phyloP scores from a whole-genome alignment of 192 early-diverging fungal genomes.

The Chytriomyces sp. region DNA sequence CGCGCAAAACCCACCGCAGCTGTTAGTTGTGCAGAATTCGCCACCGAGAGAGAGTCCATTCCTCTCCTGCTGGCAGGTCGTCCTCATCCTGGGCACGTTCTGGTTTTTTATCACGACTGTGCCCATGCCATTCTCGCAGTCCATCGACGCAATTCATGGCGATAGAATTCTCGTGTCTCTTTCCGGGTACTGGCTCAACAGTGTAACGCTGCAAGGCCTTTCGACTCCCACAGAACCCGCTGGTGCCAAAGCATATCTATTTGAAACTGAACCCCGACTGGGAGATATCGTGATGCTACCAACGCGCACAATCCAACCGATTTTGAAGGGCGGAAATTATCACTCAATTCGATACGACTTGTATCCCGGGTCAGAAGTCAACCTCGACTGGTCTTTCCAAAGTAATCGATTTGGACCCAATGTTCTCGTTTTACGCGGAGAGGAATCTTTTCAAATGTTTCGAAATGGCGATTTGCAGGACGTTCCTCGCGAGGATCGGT shows the following conservation, averaged over 20 bases:
- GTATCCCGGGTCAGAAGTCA: constrained; percentile 1
- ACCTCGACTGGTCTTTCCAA: constrained; percentile 5
- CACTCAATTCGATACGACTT: constrained; percentile 24
- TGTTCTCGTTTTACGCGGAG: constrained; percentile 7
- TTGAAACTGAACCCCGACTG: constrained; percentile 9
- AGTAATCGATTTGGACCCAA: constrained; percentile 6
- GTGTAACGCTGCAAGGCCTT: not conserved
- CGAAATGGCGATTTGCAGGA: constrained; percentile 20
- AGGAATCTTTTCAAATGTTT: constrained; percentile 5
- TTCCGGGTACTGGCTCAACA: not conserved
- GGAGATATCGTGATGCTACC: not conserved
- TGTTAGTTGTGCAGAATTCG: not conserved
- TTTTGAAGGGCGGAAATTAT: not conserved
- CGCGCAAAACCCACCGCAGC: not conserved
- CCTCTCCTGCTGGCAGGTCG: constrained; percentile 5
- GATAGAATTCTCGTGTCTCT: constrained; percentile 2
- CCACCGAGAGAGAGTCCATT: not conserved
- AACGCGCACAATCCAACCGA: not conserved
- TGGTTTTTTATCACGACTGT: not conserved
- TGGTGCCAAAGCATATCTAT: constrained; percentile 1
- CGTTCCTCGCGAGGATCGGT: not conserved
- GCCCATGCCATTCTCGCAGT: not conserved
- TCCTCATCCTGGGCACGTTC: not conserved
- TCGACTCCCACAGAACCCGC: not conserved
- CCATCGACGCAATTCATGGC: not conserved